Conservation (phyloP, 345 rosid genomes). For the Eucalyptus curtisii region DNA sequence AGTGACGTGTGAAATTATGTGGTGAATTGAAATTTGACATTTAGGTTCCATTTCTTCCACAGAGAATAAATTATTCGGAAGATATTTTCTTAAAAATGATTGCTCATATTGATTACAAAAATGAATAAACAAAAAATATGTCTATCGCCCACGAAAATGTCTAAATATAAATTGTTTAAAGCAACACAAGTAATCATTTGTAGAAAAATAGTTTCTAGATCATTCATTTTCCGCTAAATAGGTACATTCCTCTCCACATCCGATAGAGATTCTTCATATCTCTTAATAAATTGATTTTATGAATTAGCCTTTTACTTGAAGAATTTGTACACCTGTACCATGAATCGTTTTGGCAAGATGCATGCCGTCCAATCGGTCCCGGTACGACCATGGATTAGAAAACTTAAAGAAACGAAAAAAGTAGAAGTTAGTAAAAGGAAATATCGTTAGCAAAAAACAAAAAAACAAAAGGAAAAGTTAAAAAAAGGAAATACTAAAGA, state of each 20-base stretch:
- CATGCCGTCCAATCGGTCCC: background rate
- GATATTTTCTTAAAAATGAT: no score
- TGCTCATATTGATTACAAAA: rapidly evolving
- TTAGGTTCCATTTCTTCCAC: background rate
- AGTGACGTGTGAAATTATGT: background rate
- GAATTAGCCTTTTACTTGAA: background rate
- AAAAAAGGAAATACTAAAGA: background rate
- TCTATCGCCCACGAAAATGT: background rate
- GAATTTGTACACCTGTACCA: background rate
- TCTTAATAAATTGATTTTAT: background rate
- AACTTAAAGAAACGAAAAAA: background rate
- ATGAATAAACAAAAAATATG: background rate
- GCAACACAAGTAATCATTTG: rapidly evolving
- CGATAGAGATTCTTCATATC: background rate
- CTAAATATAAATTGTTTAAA: background rate
- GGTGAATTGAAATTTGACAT: background rate
- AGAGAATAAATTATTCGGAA: rapidly evolving
- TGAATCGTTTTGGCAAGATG: background rate
- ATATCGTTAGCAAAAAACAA: background rate
- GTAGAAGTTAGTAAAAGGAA: background rate
- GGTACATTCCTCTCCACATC: background rate
- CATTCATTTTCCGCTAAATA: background rate
- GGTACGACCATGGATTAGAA: background rate
- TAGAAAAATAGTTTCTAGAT: background rate
- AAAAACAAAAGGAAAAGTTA: background rate